Conservation (phyloP, 306 rosid species). For the Sophora flavescens region DNA sequence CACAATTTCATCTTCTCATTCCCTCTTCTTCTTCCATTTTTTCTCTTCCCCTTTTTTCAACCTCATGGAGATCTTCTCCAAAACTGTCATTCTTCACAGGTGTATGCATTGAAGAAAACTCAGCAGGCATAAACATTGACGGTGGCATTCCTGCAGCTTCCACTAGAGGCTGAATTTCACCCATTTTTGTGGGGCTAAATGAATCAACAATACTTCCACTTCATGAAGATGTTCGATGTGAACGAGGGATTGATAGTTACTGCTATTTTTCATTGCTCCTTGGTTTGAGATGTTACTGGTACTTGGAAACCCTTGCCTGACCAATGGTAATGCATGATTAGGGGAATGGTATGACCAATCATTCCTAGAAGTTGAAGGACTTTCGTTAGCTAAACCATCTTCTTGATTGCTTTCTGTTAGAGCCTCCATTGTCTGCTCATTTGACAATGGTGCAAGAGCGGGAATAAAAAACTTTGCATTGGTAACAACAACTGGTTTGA, state of each 20-base stretch:
- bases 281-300: conserved; percentile 58
- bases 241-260: conserved; percentile 45
- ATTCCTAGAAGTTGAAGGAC: conserved; percentile 61
- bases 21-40: too few relatives aligned
- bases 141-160: conserved; percentile 65
- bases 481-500: conserved; percentile 66
- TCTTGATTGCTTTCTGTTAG: conserved; percentile 63
- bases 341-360: conserved; percentile 58
- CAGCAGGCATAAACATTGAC: conserved; percentile 57
- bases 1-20: too few relatives aligned
- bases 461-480: conserved; percentile 89
- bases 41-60: too few relatives aligned
- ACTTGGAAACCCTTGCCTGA: conserved; percentile 72
- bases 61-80: conserved; percentile 86
- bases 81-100: conserved; percentile 56
- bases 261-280: conserved; percentile 42
- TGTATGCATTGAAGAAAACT: conserved; percentile 46
- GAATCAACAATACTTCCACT: conserved; percentile 61
- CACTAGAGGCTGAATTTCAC: conserved; percentile 59
- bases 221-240: conserved; percentile 90
- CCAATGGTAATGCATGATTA: conserved; percentile 35
- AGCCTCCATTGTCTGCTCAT: conserved; percentile 66
- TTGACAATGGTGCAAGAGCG: conserved; percentile 57
- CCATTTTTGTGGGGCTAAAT: conserved; percentile 52
- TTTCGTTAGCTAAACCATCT: conserved; percentile 49